Evolutionary conservation across 306 rosid species (phyloP), one percentile per base, ranked within the genome.

Genomic region (Herpetospermum pedunculosum): DNA sequence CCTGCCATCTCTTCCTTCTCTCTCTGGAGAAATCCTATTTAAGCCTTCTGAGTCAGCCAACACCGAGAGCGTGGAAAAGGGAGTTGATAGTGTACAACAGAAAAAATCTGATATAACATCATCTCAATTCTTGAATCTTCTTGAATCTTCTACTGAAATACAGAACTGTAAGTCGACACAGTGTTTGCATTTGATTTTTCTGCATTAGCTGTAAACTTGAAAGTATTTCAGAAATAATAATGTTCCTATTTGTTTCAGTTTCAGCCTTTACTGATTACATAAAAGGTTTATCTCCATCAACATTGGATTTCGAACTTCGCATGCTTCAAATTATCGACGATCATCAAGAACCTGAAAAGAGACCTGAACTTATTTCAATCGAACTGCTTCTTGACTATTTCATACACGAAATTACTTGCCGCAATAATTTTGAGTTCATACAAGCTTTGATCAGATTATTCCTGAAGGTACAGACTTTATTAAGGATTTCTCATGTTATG

Each of bases 361-460:
- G 86, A 58, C 88, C 91, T 5, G 92, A 90, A 78, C 79, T 91
- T 71, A 44, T 40, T 70, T 83, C 88, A 0, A 89, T 91, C 11
- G 88, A 86, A 79, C 83, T 80, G 75, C 92, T 94, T 73, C 70
- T 94, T 74, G 97, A 94, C 82, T 94, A 89, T 80, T 89, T 91
- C 64, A 86, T 83, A 38, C 80, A 84, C 9, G 92, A 94, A 88
- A 88, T 88, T 69, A 85, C 92, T 50, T 74, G 81, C 80, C 84
- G 86, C 82, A 89, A 89, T 80, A 88, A 94, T 80, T 94, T 91
- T 21, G 99, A 94, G 90, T 91, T 94, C 75, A 75, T 94, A 34
- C 99, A 94, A 82, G 99, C 99, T 38, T 88, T 91, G 59, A 79
- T 91, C 76, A 87, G 85, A 80, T 79, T 94, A 77, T 94, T 94